These are phyloP conservation scores for Discostella stelligera DNA, from an alignment of 352 stramenopile species.

Conservation along the genomic window DNA sequence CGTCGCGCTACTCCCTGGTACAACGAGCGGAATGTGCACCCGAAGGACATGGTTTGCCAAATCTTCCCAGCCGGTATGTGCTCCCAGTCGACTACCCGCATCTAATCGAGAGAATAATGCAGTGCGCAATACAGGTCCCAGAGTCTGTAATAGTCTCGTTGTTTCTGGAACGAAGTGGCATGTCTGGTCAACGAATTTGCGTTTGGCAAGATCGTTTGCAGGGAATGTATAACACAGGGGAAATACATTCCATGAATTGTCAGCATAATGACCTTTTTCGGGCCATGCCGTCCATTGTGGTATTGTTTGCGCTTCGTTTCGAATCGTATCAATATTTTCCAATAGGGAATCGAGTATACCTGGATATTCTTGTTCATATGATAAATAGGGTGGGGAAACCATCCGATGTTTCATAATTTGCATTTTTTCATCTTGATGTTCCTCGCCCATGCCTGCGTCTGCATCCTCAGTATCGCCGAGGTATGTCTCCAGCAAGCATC, in stretches of 20 bases:
- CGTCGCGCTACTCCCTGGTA: conserved; percentile 49
- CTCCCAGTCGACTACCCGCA: conserved; percentile 71
- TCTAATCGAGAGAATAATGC: conserved; percentile 82
- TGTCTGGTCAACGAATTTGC: conserved; percentile 74
- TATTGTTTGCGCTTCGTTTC: conserved; percentile 66
- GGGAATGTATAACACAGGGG: conserved; percentile 84
- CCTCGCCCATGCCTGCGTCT: conserved; percentile 17
- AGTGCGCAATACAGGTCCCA: conserved; percentile 73
- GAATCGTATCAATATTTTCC: conserved; percentile 54
- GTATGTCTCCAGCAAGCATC: conserved; percentile 69
- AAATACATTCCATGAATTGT: conserved; percentile 82
- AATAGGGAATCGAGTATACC: conserved; percentile 55
- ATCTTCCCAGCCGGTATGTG: conserved; percentile 83
- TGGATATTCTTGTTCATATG: conserved; percentile 61
- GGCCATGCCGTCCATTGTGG: conserved; percentile 80
- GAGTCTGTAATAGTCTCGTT: conserved; percentile 56
- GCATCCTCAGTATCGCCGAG: conserved; percentile 29
- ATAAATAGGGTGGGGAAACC: conserved; percentile 67
- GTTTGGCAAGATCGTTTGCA: conserved; percentile 61
- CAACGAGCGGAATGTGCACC: conserved; percentile 79
- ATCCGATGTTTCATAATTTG: conserved; percentile 44
- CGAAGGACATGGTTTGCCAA: conserved; percentile 84
- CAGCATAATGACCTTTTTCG: conserved; percentile 72
- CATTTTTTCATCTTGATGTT: conserved; percentile 14
- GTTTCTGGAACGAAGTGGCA: conserved; percentile 72